Evolutionary conservation across 2,329 filamentous ascomycete genomes (phyloP).

Genomic region (Lecanicillium sp.): DNA sequence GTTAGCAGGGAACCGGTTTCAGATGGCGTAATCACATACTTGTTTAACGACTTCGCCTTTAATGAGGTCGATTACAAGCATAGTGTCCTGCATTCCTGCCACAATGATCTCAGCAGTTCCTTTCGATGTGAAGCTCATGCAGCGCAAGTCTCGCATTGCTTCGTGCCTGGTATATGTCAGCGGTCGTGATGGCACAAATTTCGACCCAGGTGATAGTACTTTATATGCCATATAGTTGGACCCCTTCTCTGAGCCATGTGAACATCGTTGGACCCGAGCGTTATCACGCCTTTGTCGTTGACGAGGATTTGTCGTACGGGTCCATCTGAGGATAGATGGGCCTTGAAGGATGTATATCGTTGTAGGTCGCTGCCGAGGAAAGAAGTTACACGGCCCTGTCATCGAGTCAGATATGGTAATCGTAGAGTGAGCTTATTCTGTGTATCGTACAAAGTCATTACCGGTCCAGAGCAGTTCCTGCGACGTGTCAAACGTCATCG

Average conservation of each 20-base stretch:
- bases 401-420: constrained; percentile 16
- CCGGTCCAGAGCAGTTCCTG: constrained; percentile 92
- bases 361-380: constrained; percentile 82
- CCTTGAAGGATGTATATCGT: constrained; percentile 83
- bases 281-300: constrained; percentile 83
- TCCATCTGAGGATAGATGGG: constrained; percentile 66
- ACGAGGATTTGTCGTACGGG: constrained; percentile 82
- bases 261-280: constrained; percentile 72
- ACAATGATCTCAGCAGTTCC: constrained; percentile 77
- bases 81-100: constrained; percentile 75
- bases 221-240: constrained; percentile 80
- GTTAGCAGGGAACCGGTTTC: constrained; percentile 19
- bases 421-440: background rate
- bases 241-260: constrained; percentile 85
- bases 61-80: constrained; percentile 67
- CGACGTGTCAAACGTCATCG: constrained; percentile 79
- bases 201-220: constrained; percentile 35
- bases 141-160: constrained; percentile 79
- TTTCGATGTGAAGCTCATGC: constrained; percentile 92
- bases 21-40: constrained; percentile 25
- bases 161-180: constrained; percentile 42
- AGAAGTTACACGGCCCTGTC: constrained; percentile 76
- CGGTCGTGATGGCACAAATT: background rate
- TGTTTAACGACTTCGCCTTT: constrained; percentile 68
- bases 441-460: constrained; percentile 68